Base-by-base conservation (phyloP, 768 basidiomycete species). In the Termitomyces sp. region DNA sequence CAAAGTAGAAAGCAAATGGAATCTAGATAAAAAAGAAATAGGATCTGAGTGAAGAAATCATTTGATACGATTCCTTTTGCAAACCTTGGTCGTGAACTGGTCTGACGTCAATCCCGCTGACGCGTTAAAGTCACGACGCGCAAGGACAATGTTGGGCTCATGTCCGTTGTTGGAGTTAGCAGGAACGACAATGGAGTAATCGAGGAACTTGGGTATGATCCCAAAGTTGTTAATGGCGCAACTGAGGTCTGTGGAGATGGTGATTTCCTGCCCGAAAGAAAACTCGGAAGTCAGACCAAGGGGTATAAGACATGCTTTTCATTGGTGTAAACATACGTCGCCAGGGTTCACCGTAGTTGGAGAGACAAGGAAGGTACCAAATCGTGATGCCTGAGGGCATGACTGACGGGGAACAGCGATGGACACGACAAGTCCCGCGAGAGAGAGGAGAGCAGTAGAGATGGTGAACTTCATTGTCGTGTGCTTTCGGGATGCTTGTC, bases 401-500 rank as follows among this genome's bases (percentile, higher is more conserved):
- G 5, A 29, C 32, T 58, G 60, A 11, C 61, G 55, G 4, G 59
- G 46, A 38, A 62, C 34, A 29, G 40, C 20, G 29, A 36, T 42
- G n/a, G 61, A 42, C 10, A 42, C 56, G 17, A 49, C 61, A 32
- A 65, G 56, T n/a, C 61, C 49, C n/a, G 56, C 59, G 42, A 65
- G 52, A 12, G 64, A 60, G 29, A 62, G 47, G 20, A 65, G 32
- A 54, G 50, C 43, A 53, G 61, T 40, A n/a, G 56, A 49, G 51
- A 60, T 42, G 38, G 56, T 42, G 52, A 62, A 62, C 59, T 65
- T 65, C 64, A 65, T 65, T 10, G 55, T 46, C 20, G 50, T 31
- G 36, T 11, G 34, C 5, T 49, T 17, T 6, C 12, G 57, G 4
- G 38, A 49, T 38, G 52, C 37, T 54, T 6, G 8, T 54, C 52